Evolutionary conservation across 2,329 filamentous ascomycete species (phyloP), one percentile per base, ranked within the genome.

Genomic region (Pleurostoma richardsiae): DNA sequence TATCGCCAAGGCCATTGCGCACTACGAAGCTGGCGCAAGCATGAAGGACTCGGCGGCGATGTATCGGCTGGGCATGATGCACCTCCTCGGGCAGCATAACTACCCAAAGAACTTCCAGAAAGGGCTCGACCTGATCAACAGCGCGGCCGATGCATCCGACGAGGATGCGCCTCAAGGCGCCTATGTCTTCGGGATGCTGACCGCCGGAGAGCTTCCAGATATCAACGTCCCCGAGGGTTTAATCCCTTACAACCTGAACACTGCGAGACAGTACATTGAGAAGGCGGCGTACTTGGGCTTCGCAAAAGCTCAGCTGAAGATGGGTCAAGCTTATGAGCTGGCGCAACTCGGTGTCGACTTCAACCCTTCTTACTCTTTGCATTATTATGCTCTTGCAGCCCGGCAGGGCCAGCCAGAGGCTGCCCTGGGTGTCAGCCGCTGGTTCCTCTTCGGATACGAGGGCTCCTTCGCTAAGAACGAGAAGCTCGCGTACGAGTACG

Each of bases 131-230:
- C 77, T 96, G 57, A 94, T 99, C 58, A 83, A 82, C 56, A 76
- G 81, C 49, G 90, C 92, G 40, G 92, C 94, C 29, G 83, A 92
- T 53, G 87, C 83, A 4, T 89, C 92, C 5, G 94, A 99, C 61
- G 92, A 97, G 68, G 96, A 99, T 65, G 90, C 94, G 7, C 92
- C 94, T 0, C 94, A 99, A 59, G 94, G 94, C 40, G 91, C 94
- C 40, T 99, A 96, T 62, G 85, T 96, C 28, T 90, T 94, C 59
- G 94, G 94, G 48, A 96, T 99, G 90, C 82, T 99, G 47, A 82
- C 96, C 53, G 88, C 89, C 5, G 80, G 88, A 46, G 91, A 97
- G 59, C 77, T 99, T 27, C 89, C 91, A n/a, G 91, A 96, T 61
- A 89, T 99, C 53, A 80, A 75, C 45, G 76, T 97, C 6, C 92